phyloP scores from a whole-genome alignment of 192 early-diverging fungal genomes.

The Endogone sp. region DNA sequence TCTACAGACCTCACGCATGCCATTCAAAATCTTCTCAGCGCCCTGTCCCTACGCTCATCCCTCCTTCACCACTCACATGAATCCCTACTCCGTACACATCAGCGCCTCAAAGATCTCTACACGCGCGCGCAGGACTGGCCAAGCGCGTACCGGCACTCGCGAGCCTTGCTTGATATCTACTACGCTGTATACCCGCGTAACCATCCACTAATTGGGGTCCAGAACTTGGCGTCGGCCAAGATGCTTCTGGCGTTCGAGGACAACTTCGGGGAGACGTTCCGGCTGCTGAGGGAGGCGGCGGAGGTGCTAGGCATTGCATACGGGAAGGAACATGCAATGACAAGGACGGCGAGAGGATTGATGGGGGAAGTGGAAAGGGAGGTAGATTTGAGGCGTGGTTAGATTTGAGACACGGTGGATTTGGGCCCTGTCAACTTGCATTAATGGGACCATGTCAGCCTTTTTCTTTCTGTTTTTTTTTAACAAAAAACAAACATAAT shows the following conservation, averaged over 20 bases:
- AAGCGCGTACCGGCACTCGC: conserved; percentile 7
- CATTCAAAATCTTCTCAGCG: background rate
- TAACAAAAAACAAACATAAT: no score
- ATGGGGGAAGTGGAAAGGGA: background rate
- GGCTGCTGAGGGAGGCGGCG: background rate
- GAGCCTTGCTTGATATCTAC: conserved; percentile 2
- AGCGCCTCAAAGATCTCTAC: conserved; percentile 4
- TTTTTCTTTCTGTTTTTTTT: no score
- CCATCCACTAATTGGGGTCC: conserved; percentile 12
- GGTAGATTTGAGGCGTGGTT: no score
- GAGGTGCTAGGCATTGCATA: background rate
- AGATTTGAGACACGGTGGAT: no score
- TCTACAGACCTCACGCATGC: background rate
- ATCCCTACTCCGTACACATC: conserved; percentile 5
- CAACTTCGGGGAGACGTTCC: background rate
- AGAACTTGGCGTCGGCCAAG: background rate
- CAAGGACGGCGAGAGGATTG: background rate
- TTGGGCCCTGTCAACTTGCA: no score
- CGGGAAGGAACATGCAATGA: background rate
- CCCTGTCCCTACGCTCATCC: background rate
- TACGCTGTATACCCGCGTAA: background rate
- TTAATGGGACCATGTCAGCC: no score
- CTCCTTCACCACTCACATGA: conserved; percentile 10
- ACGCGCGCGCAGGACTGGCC: conserved; percentile 6
- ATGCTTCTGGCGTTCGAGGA: background rate